Evolutionary conservation across 371 early-diverging fungal genomes (phyloP), one percentile per base, ranked within the genome.

Genomic region (Dipsacomyces acuminosporus): DNA sequence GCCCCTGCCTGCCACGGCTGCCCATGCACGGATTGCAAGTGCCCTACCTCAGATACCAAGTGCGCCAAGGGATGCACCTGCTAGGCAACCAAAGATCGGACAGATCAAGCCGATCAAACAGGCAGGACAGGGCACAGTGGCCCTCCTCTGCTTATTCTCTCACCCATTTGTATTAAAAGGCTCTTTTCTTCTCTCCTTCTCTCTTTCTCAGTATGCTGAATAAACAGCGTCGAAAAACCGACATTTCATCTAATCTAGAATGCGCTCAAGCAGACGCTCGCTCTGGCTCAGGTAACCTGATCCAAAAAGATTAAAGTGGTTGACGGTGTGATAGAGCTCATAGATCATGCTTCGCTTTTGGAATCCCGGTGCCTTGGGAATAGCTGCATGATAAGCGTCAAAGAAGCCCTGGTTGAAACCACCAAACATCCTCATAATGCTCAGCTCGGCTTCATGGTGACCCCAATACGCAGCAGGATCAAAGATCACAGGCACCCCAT

Each of bases 371-470:
- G 56, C 51, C 20, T 49, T 52, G 13, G 77, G 77, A 7, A 73
- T 51, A 24, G 17, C 22, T 22, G 30, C 44, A 21, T 72, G 66
- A 26, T 73, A 74, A 15, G 61, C 63, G 3, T 64, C 53, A 25
- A 36, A 72, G 43, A 59, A 44, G 11, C 56, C 56, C 2, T 19
- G n/a, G 19, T 24, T 11, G 33, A 49, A 72, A 3, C 74, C 69
- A 36, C 74, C 74, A 73, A 76, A 72, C 46, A 74, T 23, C 17
- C 48, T 40, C 73, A 74, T 76, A 1, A 76, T 76, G 11, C 71
- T 55, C 18, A 76, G 59, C 40, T 74, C 74, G 2, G 75, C 47
- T 43, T 74, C 74, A 22, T 64, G 52, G 38, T 74, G 76, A 15
- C 76, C 74, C 56, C 57, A 74, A 45, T 63, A 72, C 0, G 25